These are phyloP conservation scores for Dothistroma pini DNA, from an alignment of 2,329 filamentous ascomycete genomes.

Conservation along the genomic window DNA sequence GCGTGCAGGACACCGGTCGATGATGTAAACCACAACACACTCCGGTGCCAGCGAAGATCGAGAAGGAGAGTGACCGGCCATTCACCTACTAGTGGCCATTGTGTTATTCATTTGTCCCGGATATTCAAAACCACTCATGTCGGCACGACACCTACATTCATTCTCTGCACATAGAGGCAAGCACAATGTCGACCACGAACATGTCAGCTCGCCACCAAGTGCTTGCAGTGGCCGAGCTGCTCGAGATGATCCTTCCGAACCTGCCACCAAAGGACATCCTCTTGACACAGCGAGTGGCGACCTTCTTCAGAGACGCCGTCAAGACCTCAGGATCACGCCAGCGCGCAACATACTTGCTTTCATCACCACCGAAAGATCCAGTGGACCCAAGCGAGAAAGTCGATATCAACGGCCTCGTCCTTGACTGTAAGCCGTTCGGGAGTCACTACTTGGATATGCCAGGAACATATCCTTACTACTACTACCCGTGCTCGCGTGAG, in stretches of 20 bases:
- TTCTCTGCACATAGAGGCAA: not conserved
- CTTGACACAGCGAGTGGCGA: not conserved
- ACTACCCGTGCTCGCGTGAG: too few species aligned
- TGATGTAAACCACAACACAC: too few species aligned
- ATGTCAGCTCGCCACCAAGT: not conserved
- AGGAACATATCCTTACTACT: too few species aligned
- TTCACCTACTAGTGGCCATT: not conserved
- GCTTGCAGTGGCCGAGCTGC: not conserved
- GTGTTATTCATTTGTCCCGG: too few species aligned
- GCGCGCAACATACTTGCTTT: not conserved
- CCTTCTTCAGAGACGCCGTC: not conserved
- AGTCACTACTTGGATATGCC: too few species aligned
- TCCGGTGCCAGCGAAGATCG: too few species aligned
- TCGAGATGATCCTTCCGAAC: not conserved
- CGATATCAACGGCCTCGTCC: too few species aligned
- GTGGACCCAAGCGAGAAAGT: too few species aligned
- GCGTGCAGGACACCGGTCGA: too few species aligned
- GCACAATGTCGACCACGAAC: not conserved
- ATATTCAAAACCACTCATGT: too few species aligned
- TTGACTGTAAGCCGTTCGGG: too few species aligned
- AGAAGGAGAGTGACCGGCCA: not conserved
- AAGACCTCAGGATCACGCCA: not conserved
- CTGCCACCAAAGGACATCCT: not conserved
- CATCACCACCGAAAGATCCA: not conserved
- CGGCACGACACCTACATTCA: not conserved